phyloP scores from a whole-genome alignment of 306 rosid species.

The Vicia sativa region DNA sequence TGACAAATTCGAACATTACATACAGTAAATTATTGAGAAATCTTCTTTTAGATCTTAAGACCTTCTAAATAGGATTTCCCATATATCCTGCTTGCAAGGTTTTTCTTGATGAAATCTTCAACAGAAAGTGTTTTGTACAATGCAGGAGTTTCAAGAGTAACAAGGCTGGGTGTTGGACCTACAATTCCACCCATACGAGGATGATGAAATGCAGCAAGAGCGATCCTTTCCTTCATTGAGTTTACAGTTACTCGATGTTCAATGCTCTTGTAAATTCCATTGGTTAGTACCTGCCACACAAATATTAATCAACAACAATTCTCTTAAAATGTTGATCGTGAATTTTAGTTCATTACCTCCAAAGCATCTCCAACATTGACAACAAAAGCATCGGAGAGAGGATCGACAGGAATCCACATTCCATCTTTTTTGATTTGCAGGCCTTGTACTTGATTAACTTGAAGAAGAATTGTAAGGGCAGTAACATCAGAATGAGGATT shows the following conservation, averaged over 20 bases:
- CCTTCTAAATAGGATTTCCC: background rate
- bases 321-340: too few species aligned
- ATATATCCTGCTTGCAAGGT: background rate
- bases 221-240: slow-evolving; percentile 1
- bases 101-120: background rate
- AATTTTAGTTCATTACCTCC: background rate
- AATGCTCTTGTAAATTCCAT: slow-evolving; percentile 9
- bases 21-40: background rate
- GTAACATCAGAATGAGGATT: background rate
- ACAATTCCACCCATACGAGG: background rate
- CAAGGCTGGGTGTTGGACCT: background rate
- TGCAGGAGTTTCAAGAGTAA: slow-evolving; percentile 11
- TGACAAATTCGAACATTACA: too few species aligned
- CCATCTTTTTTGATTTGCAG: slow-evolving; percentile 21
- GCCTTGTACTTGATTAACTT: background rate
- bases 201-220: background rate
- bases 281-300: background rate
- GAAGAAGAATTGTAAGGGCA: background rate
- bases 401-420: slow-evolving; percentile 31
- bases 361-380: background rate
- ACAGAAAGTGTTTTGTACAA: background rate
- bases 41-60: background rate
- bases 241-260: slow-evolving; percentile 15
- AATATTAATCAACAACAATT: background rate
- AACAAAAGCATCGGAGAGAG: background rate